phyloP scores from a whole-genome alignment of 257 asterid genomes.

The Scutellaria minor region DNA sequence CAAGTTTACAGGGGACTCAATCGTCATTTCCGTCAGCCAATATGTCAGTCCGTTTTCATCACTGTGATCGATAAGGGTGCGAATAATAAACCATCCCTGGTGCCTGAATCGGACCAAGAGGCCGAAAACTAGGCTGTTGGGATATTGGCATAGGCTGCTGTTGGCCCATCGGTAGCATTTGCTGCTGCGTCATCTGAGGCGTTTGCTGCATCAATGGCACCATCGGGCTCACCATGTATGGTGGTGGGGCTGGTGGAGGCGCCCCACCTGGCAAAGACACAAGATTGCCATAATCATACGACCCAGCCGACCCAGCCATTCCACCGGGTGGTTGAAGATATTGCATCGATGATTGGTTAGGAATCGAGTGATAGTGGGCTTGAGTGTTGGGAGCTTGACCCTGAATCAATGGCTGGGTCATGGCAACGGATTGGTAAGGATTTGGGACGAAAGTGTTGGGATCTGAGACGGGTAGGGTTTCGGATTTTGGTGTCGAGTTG shows the following conservation, averaged over 20 bases:
- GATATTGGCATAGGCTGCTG: conserved; percentile 43
- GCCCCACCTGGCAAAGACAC: conserved; percentile 56
- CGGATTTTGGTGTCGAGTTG: conserved; percentile 40
- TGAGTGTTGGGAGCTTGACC: conserved; percentile 55
- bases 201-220: conserved; percentile 58
- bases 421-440: conserved; percentile 47
- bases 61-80: conserved; percentile 62
- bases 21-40: not conserved
- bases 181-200: conserved; percentile 56
- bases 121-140: conserved; percentile 65
- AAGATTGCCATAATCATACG: conserved; percentile 59
- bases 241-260: conserved; percentile 53
- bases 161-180: conserved; percentile 41
- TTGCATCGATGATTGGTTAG: conserved; percentile 60
- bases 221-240: conserved; percentile 66
- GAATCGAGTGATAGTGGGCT: conserved; percentile 54
- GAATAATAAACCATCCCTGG: conserved; percentile 75
- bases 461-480: conserved; percentile 47
- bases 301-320: conserved; percentile 44
- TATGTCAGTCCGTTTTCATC: conserved; percentile 22
- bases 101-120: conserved; percentile 55
- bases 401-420: conserved; percentile 44
- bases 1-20: conserved; percentile 10
- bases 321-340: conserved; percentile 69
- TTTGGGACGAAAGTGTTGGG: conserved; percentile 48